Percentiles rank a stretch among this genome's conserved stretches.
These are phyloP conservation scores for Scleroderma citrinum DNA, from an alignment of 768 basidiomycete species.

Conservation along the genomic window DNA sequence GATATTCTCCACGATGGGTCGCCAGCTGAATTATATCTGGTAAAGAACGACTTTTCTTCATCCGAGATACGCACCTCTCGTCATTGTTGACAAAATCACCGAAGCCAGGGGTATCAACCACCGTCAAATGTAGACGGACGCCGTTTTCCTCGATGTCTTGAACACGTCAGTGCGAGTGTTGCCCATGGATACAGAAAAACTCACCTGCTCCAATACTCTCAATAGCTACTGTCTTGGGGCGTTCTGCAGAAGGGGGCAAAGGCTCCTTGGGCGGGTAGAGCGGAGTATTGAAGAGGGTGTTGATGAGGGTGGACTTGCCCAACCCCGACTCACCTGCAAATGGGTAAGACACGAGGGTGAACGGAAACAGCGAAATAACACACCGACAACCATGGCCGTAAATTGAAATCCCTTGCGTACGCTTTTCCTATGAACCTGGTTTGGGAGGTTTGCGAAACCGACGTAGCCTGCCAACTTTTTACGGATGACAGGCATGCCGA, in stretches of 20 bases:
- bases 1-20: constrained; percentile 96
- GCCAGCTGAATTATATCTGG: constrained; percentile 63
- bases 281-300: constrained; percentile 96
- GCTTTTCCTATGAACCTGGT: constrained; percentile 98
- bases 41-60: constrained; percentile 11
- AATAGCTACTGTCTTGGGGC: constrained; percentile 91
- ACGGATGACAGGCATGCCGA: constrained; percentile 45
- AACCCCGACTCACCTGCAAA: constrained; percentile 89
- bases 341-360: constrained; percentile 12
- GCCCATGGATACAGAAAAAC: constrained; percentile 18
- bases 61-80: constrained; percentile 61
- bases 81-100: constrained; percentile 99
- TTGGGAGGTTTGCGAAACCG: constrained; percentile 95
- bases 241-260: constrained; percentile 77
- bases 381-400: constrained; percentile 98
- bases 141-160: constrained; percentile 98
- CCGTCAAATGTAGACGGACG: constrained; percentile 93
- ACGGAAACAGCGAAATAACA: no score
- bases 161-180: constrained; percentile 18
- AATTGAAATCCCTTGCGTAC: constrained; percentile 99
- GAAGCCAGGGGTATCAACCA: constrained; percentile 98
- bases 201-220: constrained; percentile 97
- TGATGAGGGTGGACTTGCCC: constrained; percentile 97
- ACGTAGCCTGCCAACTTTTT: constrained; percentile 96
- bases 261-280: constrained; percentile 89